Evolutionary conservation across 176 grass and related monocot genomes (phyloP).

Genomic region (Oryza glaberrima): DNA sequence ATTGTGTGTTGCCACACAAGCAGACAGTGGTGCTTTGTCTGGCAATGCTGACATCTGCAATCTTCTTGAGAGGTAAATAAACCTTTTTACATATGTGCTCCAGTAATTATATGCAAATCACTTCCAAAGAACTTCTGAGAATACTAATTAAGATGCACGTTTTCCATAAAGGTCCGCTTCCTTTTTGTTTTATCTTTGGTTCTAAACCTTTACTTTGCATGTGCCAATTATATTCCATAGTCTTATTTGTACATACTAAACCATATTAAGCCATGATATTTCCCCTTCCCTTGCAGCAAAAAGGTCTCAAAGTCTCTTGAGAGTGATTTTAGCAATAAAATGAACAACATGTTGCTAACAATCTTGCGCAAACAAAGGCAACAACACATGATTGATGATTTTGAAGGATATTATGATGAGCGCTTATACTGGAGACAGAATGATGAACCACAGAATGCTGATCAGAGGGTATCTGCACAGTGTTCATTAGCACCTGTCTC

Average conservation of each 20-base stretch:
- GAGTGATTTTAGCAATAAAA: conserved; percentile 88
- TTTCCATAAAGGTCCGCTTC: not conserved
- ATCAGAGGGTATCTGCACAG: conserved; percentile 52
- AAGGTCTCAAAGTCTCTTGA: conserved; percentile 87
- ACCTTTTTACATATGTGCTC: conserved; percentile 20
- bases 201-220: conserved; percentile 8
- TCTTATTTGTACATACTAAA: not conserved
- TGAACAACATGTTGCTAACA: conserved; percentile 72
- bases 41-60: conserved; percentile 79
- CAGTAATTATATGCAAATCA: conserved; percentile 36
- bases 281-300: conserved; percentile 60
- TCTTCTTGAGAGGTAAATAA: conserved; percentile 82
- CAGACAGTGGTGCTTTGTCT: conserved; percentile 51
- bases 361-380: conserved; percentile 69
- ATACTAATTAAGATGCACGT: conserved; percentile 12
- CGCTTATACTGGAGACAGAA: conserved; percentile 65
- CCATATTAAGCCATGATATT: conserved; percentile 1
- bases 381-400: conserved; percentile 65
- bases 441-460: conserved; percentile 52
- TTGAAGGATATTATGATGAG: conserved; percentile 61
- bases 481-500: conserved; percentile 60
- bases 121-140: not conserved
- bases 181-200: not conserved
- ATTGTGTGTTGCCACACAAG: conserved; percentile 48
- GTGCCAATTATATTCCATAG: conserved; percentile 6